Evolutionary conservation across 2,329 filamentous ascomycete genomes (phyloP), one percentile per base, ranked within the genome.

Genomic region (Colletotrichum viniferum): DNA sequence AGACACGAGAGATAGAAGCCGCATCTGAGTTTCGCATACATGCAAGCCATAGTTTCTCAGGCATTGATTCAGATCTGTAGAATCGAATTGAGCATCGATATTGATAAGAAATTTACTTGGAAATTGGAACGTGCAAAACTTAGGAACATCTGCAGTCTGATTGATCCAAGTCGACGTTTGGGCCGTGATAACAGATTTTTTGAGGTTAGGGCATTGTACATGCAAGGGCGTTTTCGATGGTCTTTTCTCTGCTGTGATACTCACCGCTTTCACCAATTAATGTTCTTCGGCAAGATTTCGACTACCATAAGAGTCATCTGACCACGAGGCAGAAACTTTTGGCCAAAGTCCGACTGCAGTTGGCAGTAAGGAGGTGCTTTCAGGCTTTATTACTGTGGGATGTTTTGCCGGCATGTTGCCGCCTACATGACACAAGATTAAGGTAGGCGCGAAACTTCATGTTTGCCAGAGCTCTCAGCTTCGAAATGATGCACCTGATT

Each of bases 1-100:
- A 36, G 73, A 73, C 9, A 73, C 38, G 14, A 60, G 24, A 14
- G 43, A 68, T 12, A 58, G 28, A 30, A 73, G 73, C 12, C 63
- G 43, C 3, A 63, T 76, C 14, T 76, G 58, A 71, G 48, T n/a
- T 36, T 24, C 10, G 38, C 21, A n/a, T 6, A 14, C 3, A 7
- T 1, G 34, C 13, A 36, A 36, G 34, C 16, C 60, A 32, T 7
- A 32, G 28, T 6, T 6, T 21, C 12, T 52, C 3, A 21, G 12
- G 43, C n/a, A 13, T 21, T 52, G n/a, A 6, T 7, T 2, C 43
- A 4, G 10, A 13, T 52, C n/a, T 13, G n/a, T 52, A 21, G 43
- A 21, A 6, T 52, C 43, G 6, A 13, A 2, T n/a, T 48, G n/a
- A 52, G 43, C 43, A 24, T 52, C 9, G 1, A 5, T 48, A 2